These are phyloP conservation scores for Neophaeococcomyces mojaviensis DNA, from an alignment of 2,329 filamentous ascomycete genomes.

Conservation along the genomic window DNA sequence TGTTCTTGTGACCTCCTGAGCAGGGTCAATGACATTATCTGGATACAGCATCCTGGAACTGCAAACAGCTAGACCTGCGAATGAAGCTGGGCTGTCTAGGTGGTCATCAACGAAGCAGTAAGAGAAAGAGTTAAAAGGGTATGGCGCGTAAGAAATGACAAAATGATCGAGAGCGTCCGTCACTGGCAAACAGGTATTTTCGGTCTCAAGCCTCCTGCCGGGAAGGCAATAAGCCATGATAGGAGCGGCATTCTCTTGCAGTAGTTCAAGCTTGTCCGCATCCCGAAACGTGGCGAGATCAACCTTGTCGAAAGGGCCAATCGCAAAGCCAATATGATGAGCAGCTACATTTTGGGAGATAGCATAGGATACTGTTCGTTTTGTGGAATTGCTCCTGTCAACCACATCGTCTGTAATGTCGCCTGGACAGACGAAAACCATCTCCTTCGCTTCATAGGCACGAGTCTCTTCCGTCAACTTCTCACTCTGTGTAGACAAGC, in stretches of 20 bases:
- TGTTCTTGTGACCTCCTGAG: conserved; percentile 71
- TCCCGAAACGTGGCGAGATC: conserved; percentile 83
- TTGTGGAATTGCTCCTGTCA: conserved; percentile 67
- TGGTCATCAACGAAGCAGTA: conserved; percentile 91
- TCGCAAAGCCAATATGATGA: conserved; percentile 84
- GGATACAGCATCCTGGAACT: conserved; percentile 81
- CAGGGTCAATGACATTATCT: conserved; percentile 74
- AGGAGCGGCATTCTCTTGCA: conserved; percentile 80
- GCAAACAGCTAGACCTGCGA: conserved; percentile 78
- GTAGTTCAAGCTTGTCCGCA: conserved; percentile 82
- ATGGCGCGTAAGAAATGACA: conserved; percentile 78
- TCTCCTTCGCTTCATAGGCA: conserved; percentile 45
- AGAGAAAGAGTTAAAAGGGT: conserved; percentile 88
- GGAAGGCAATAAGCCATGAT: conserved; percentile 89
- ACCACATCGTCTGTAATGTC: conserved; percentile 76
- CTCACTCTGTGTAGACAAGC: not conserved
- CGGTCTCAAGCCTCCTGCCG: conserved; percentile 69
- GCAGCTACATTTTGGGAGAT: conserved; percentile 68
- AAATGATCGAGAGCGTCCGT: conserved; percentile 85
- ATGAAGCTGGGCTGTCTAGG: conserved; percentile 63
- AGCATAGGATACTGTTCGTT: conserved; percentile 82
- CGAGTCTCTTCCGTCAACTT: conserved; percentile 11
- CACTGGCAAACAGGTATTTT: conserved; percentile 78
- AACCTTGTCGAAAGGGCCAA: conserved; percentile 91
- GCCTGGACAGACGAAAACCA: conserved; percentile 85